Base-by-base conservation (phyloP, 768 basidiomycete species). In the Boletus tylopilopsis region DNA sequence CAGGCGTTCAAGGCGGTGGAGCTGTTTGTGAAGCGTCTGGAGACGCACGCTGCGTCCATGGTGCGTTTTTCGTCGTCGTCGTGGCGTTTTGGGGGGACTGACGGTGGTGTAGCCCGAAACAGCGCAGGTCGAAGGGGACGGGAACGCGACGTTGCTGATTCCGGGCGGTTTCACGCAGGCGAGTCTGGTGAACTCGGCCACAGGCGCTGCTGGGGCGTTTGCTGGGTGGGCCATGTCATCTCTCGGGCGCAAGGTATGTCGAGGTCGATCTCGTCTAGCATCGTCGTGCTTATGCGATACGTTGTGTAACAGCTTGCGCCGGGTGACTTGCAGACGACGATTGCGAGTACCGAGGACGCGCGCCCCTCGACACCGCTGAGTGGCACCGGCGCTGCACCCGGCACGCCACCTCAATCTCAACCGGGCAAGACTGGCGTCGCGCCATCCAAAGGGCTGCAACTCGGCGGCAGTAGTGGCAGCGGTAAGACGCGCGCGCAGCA, bases 211-310 rank as follows among this genome's bases (percentile, higher is more conserved):
- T 16, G 87, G 90, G 8, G 88, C 85, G 16, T 72, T 99, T 4
- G 94, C 95, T 13, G 92, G 94, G 6, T 98, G 95, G 95, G 95
- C 95, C 2, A 91, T 97, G 36, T 88, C 92, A 5, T 93, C 89
- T 0, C 61, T 97, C 0, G 84, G 88, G 23, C 94, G 84, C 71
- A 89, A 87, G 75, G 89, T 88, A n/a, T n/a, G n/a, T n/a, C n/a
- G n/a, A n/a, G n/a, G n/a, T n/a, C n/a, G n/a, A n/a, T n/a, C n/a
- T n/a, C n/a, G n/a, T n/a, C n/a, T n/a, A n/a, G n/a, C n/a, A n/a
- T n/a, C n/a, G n/a, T n/a, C n/a, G n/a, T n/a, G n/a, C n/a, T n/a
- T n/a, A n/a, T n/a, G n/a, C n/a, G n/a, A n/a, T n/a, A n/a, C n/a
- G n/a, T n/a, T n/a, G n/a, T n/a, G n/a, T 44, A 3, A 18, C 54